Evolutionary conservation across 805 yeast genomes (phyloP).

Genomic region (Pichia occidentalis): DNA sequence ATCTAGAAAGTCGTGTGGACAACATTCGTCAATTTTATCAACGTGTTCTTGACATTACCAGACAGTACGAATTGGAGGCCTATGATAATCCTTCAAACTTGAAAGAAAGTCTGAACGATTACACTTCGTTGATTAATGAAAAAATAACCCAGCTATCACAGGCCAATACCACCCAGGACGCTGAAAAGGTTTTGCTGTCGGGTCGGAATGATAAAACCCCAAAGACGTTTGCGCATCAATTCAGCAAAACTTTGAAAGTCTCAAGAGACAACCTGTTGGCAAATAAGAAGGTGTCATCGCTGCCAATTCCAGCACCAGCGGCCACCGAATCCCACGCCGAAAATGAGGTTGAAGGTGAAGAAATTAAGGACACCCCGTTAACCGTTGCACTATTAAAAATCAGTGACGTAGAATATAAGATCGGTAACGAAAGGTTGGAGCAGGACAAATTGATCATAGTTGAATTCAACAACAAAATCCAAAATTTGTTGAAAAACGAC

Average conservation of each 20-base stretch:
- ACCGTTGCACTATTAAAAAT: slow-evolving; percentile 47
- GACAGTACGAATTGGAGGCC: slow-evolving; percentile 65
- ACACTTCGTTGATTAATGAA: slow-evolving; percentile 49
- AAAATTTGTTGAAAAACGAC: slow-evolving; percentile 44
- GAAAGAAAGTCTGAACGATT: slow-evolving; percentile 57
- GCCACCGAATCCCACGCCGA: neutral
- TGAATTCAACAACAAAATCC: slow-evolving; percentile 53
- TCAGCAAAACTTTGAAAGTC: slow-evolving; percentile 48
- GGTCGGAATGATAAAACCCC: slow-evolving; percentile 38
- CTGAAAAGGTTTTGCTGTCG: slow-evolving; percentile 46
- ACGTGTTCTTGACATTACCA: slow-evolving; percentile 42
- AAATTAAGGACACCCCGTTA: slow-evolving; percentile 32
- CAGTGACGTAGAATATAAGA: slow-evolving; percentile 50
- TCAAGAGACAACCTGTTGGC: slow-evolving; percentile 39
- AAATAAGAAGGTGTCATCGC: slow-evolving; percentile 10
- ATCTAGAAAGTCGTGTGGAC: slow-evolving; percentile 62
- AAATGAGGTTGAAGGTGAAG: slow-evolving; percentile 1
- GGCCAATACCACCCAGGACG: slow-evolving; percentile 62
- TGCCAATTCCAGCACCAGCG: slow-evolving; percentile 8
- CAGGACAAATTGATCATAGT: slow-evolving; percentile 60
- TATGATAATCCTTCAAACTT: slow-evolving; percentile 82
- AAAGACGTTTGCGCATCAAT: slow-evolving; percentile 68
- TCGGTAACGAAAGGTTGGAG: slow-evolving; percentile 62
- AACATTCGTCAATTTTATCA: slow-evolving; percentile 54
- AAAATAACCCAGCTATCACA: slow-evolving; percentile 54